These are phyloP conservation scores for Balakata baccata DNA, from an alignment of 345 rosid genomes.

Conservation along the genomic window DNA sequence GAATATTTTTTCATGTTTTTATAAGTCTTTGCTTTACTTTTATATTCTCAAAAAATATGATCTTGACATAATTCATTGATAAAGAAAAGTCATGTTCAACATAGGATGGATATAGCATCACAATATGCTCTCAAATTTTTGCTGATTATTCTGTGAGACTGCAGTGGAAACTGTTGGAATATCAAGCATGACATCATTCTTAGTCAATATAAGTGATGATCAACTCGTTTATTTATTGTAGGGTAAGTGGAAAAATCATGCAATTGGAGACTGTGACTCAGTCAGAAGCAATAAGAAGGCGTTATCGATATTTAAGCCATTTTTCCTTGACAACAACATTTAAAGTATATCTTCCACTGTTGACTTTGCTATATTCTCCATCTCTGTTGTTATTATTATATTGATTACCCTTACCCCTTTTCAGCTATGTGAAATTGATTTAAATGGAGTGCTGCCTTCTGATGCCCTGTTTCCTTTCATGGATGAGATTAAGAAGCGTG, in stretches of 20 bases:
- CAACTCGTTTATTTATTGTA: constrained; percentile 27
- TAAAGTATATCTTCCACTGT: constrained; percentile 48
- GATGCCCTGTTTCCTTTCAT: constrained; percentile 69
- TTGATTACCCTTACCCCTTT: constrained; percentile 1
- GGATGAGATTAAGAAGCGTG: constrained; percentile 87
- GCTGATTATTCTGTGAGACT: neutral
- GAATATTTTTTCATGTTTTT: neutral
- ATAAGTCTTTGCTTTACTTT: neutral
- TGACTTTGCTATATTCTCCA: neutral
- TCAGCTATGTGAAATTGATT: constrained; percentile 91
- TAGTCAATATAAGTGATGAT: neutral
- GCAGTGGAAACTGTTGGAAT: neutral
- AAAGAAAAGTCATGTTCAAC: neutral
- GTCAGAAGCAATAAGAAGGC: constrained; percentile 77
- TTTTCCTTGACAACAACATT: constrained; percentile 81
- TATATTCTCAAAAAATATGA: neutral
- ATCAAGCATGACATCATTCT: neutral
- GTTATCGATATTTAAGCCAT: constrained; percentile 86
- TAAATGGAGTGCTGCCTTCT: constrained; percentile 61
- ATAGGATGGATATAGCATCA: neutral
- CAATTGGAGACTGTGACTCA: constrained; percentile 85
- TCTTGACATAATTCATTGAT: neutral
- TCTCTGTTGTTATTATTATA: constrained; percentile 5
- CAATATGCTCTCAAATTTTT: neutral
- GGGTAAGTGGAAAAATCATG: constrained; percentile 74